Evolutionary conservation across 352 stramenopile species (phyloP).

Genomic region (Phytopythium mirpurense): DNA sequence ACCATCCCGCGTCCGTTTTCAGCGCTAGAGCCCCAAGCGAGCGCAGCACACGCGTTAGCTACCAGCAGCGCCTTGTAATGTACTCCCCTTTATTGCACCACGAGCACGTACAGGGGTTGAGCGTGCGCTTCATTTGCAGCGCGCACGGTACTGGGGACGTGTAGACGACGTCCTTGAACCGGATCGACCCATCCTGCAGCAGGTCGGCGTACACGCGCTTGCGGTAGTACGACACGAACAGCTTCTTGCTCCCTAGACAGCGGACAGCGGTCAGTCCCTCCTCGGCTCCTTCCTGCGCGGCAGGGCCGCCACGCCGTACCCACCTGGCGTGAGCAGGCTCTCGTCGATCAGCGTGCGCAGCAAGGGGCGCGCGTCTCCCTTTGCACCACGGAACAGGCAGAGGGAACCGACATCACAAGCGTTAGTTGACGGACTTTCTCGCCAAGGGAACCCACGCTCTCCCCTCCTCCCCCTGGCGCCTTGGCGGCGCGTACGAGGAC

Average conservation of each 20-base stretch:
- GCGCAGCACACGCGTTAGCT: neutral
- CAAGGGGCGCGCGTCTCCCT: conserved; percentile 64
- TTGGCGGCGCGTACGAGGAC: neutral
- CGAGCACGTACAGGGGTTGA: conserved; percentile 55
- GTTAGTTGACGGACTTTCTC: neutral
- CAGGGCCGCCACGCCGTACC: neutral
- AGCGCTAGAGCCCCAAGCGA: conserved; percentile 24
- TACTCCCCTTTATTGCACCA: no score
- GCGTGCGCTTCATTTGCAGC: conserved; percentile 76
- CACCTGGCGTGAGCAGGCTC: conserved; percentile 57
- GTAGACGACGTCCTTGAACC: conserved; percentile 75
- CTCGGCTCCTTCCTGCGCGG: neutral
- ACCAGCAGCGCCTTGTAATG: neutral
- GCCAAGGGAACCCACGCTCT: neutral
- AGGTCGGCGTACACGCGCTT: conserved; percentile 75
- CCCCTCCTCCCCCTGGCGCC: neutral
- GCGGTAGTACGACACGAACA: conserved; percentile 82
- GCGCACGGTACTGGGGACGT: conserved; percentile 63
- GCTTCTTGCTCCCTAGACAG: conserved; percentile 52
- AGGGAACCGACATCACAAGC: neutral
- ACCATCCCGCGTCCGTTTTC: conserved; percentile 77
- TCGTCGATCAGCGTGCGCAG: conserved; percentile 63
- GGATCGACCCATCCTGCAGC: conserved; percentile 67
- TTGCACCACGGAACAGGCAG: neutral
- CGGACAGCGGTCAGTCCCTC: neutral